phyloP scores from a whole-genome alignment of 306 rosid genomes.

The Albizia julibrissin region DNA sequence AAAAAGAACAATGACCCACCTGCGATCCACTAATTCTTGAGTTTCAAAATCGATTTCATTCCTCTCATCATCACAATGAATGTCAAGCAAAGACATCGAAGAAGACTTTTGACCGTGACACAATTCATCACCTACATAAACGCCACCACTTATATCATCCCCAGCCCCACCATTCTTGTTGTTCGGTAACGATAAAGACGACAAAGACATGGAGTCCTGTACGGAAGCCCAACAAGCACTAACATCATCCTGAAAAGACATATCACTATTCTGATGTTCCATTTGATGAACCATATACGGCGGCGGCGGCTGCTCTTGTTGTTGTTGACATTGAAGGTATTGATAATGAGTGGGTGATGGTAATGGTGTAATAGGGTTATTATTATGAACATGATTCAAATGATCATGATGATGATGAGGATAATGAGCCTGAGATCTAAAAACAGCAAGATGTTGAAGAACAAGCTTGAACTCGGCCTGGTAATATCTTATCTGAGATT shows the following conservation, averaged over 20 bases:
- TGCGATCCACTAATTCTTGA: slow-evolving; percentile 38
- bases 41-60: slow-evolving; percentile 47
- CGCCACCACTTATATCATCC: not conserved
- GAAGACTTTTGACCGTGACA: slow-evolving; percentile 42
- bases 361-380: not conserved
- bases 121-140: slow-evolving; percentile 29
- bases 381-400: slow-evolving; percentile 33
- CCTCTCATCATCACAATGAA: slow-evolving; percentile 19
- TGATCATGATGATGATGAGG: slow-evolving; percentile 21
- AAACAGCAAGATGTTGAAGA: slow-evolving; percentile 59
- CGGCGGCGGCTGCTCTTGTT: not conserved
- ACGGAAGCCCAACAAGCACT: slow-evolving; percentile 54
- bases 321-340: slow-evolving; percentile 30
- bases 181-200: slow-evolving; percentile 44
- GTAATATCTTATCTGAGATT: slow-evolving; percentile 37
- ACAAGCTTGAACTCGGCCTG: slow-evolving; percentile 50
- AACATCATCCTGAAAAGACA: slow-evolving; percentile 52
- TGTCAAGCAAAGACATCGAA: not conserved
- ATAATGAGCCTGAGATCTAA: slow-evolving; percentile 38
- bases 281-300: slow-evolving; percentile 22
- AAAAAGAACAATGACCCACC: slow-evolving; percentile 34
- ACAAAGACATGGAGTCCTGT: slow-evolving; percentile 42
- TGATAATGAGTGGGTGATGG: slow-evolving; percentile 19
- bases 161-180: slow-evolving; percentile 31
- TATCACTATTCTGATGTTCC: not conserved